Percentiles rank a stretch among this genome's conserved stretches.
Evolutionary conservation across 345 rosid species (phyloP).

Genomic region (Theobroma cacao): DNA sequence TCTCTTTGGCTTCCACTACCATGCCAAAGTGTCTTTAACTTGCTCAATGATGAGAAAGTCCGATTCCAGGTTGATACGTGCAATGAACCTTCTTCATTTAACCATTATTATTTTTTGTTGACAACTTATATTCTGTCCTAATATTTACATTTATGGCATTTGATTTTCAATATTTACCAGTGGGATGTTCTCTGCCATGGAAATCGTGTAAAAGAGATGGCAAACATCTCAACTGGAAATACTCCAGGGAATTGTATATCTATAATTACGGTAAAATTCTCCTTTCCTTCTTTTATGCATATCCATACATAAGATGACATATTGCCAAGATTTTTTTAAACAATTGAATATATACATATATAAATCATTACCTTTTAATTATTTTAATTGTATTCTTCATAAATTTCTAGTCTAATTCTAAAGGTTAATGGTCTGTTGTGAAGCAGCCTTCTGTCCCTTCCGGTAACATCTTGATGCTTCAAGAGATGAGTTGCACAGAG

Average conservation of each 20-base stretch:
- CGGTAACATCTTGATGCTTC: constrained; percentile 43
- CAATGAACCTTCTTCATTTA: neutral
- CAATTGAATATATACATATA: too few species aligned
- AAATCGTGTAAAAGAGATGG: constrained; percentile 41
- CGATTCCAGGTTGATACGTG: constrained; percentile 44
- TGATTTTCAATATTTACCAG: constrained; percentile 28
- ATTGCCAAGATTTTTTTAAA: too few species aligned
- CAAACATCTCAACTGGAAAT: constrained; percentile 38
- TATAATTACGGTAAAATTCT: constrained; percentile 40
- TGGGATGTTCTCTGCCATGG: constrained; percentile 68
- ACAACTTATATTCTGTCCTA: neutral
- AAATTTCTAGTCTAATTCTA: too few species aligned
- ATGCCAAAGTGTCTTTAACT: constrained; percentile 41
- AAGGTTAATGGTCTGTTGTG: neutral
- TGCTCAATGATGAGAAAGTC: constrained; percentile 31
- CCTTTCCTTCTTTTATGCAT: neutral
- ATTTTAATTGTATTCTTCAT: too few species aligned
- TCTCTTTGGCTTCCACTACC: constrained; percentile 56
- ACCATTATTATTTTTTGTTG: neutral
- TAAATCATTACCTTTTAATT: too few species aligned
- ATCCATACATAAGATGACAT: too few species aligned
- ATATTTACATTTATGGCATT: neutral
- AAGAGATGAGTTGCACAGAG: constrained; percentile 54
- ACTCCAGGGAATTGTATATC: constrained; percentile 47
- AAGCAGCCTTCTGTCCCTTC: constrained; percentile 26